Base-by-base conservation (phyloP, 148 eudicot species). In the Polygonum aviculare region DNA sequence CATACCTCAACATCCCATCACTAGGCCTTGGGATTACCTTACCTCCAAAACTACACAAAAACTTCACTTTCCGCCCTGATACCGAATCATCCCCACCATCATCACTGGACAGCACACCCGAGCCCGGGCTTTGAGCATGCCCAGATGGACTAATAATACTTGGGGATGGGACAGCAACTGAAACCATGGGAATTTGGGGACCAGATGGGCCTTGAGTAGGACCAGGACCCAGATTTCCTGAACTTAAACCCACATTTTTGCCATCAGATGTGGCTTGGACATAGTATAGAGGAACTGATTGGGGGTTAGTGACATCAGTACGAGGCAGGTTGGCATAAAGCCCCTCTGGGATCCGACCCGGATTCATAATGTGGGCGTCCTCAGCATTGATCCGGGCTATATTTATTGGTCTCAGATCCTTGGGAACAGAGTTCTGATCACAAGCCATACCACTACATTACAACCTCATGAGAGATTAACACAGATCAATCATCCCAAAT, bases 11-110 rank as follows among this genome's bases (percentile, higher is more conserved):
- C 79, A 83, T 83, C 78, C 97, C 93, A 77, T 94, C 98, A 78
- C 88, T 88, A 1, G 94, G 92, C 51, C 98, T 86, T 49, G 98
- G 98, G 47, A 94, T 77, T 75, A 94, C 92, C 83, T 90, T 91
- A 39, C 98, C 98, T 36, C 98, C 95, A 75, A 85, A 94, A 79
- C 98, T 94, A 81, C 97, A 94, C 84, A 94, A 78, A 65, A 94
- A 89, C 78, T 94, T 94, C n/a, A 94, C 92, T 76, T 91, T 91
- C 78, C 69, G 88, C 63, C 92, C 95, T 0, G 95, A 83, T 3
- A 78, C 87, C 1, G 90, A 91, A 81, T 84, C 98, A 11, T 89
- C 91, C 45, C 79, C 80, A 4, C 90, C 87, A 36, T 87, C 97
- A 26, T 88, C 93, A 81, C 85, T 86, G 19, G 86, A 80, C 76